A percentile compares a stretch with the other conserved stretches of the same genome.
These are phyloP conservation scores for Prunus yedoensis DNA, from an alignment of 331 rosid genomes.

Conservation along the genomic window DNA sequence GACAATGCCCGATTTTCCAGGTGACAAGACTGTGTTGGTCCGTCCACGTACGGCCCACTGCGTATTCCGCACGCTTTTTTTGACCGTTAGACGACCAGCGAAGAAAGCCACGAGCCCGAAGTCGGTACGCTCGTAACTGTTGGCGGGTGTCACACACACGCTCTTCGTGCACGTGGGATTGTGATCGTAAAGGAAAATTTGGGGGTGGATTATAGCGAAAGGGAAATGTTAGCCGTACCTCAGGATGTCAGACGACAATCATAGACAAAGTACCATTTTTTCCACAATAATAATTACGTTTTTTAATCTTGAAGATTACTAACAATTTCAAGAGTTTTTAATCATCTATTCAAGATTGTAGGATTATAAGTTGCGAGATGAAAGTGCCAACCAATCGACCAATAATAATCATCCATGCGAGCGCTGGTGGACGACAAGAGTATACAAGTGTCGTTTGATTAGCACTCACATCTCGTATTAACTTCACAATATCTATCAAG, in stretches of 20 bases:
- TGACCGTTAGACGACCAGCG: constrained; percentile 4
- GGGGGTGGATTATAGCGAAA: background rate
- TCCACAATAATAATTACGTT: background rate
- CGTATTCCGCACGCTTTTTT: background rate
- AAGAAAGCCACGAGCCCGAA: background rate
- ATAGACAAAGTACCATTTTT: background rate
- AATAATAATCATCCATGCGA: no score
- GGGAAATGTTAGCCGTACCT: constrained; percentile 3
- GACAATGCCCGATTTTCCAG: background rate
- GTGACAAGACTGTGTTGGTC: background rate
- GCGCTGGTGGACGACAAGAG: no score
- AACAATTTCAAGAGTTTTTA: no score
- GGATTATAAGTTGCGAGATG: no score
- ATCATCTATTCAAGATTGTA: no score
- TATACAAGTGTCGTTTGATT: no score
- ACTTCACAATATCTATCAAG: no score
- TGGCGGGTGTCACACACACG: background rate
- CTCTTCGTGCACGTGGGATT: background rate
- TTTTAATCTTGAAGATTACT: no score
- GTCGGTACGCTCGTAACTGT: background rate
- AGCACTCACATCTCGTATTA: no score
- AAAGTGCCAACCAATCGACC: no score
- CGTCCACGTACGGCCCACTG: background rate
- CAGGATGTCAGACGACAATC: constrained; percentile 7
- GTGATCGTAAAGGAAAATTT: background rate